phyloP scores from a whole-genome alignment of 2,329 filamentous ascomycete species.

The Neophaeococcomyces aloes region DNA sequence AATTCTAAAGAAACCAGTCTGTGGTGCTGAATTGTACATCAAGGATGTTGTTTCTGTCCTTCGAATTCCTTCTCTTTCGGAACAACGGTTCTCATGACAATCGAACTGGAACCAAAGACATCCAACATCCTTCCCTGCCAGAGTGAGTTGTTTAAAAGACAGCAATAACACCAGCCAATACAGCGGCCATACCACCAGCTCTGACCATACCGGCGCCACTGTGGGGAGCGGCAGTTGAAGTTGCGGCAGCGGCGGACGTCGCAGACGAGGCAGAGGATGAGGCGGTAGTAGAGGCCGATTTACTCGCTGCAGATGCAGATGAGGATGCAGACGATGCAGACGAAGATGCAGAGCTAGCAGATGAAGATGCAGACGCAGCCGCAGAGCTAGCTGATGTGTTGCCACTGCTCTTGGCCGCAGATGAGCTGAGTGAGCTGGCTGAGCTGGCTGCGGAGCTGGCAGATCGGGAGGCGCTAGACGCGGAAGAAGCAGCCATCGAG shows the following conservation, averaged over 20 bases:
- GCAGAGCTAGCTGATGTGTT: constrained; percentile 19
- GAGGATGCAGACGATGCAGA: constrained; percentile 15
- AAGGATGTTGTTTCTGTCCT: no score
- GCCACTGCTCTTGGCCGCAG: constrained; percentile 17
- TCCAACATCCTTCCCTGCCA: neutral
- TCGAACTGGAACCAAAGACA: no score
- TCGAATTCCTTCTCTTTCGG: no score
- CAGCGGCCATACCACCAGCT: constrained; percentile 26
- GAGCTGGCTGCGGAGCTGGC: constrained; percentile 1
- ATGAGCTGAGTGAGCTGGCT: constrained; percentile 1
- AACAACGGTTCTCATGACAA: no score
- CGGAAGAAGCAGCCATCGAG: neutral
- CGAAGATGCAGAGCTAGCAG: constrained; percentile 11
- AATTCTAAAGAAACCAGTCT: no score
- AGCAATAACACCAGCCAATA: constrained; percentile 27
- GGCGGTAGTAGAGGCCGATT: constrained; percentile 21
- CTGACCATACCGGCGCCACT: constrained; percentile 26
- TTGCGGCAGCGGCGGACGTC: constrained; percentile 23
- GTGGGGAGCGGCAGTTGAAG: no score
- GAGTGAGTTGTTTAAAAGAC: constrained; percentile 24
- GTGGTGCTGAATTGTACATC: no score
- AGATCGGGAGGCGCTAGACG: constrained; percentile 1
- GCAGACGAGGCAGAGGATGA: constrained; percentile 14
- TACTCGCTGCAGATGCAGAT: constrained; percentile 10
- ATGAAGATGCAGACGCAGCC: constrained; percentile 16